Conservation (phyloP, 345 rosid genomes). For the Limnanthes douglasii region DNA sequence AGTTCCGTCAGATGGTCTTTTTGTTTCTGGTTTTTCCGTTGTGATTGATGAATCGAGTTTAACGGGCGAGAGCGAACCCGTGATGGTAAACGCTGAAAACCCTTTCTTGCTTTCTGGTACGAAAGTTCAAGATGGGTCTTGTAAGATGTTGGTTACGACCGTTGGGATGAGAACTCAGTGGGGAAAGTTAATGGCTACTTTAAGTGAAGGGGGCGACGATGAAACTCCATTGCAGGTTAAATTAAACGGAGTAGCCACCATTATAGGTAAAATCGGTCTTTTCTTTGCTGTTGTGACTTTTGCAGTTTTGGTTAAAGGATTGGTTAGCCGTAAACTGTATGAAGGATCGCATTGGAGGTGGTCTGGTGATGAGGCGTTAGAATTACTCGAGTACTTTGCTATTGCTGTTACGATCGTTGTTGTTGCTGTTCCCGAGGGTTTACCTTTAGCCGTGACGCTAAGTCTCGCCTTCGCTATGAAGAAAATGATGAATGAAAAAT, state of each 20-base stretch:
- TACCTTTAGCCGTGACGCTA: slow-evolving; percentile 90
- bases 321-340: slow-evolving; percentile 37
- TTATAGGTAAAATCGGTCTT: slow-evolving; percentile 76
- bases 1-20: slow-evolving; percentile 92
- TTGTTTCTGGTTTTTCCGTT: slow-evolving; percentile 75
- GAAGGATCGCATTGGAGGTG: slow-evolving; percentile 38
- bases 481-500: slow-evolving; percentile 97
- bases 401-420: slow-evolving; percentile 91
- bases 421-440: slow-evolving; percentile 95
- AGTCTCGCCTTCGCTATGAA: slow-evolving; percentile 97
- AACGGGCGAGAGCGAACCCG: slow-evolving; percentile 91
- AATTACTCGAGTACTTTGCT: slow-evolving; percentile 71
- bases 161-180: slow-evolving; percentile 98
- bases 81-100: slow-evolving; percentile 39
- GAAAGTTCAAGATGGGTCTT: slow-evolving; percentile 82
- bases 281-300: slow-evolving; percentile 76
- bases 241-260: slow-evolving; percentile 84
- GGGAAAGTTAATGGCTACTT: slow-evolving; percentile 93
- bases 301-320: slow-evolving; percentile 69
- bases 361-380: slow-evolving; percentile 71
- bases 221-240: slow-evolving; percentile 95
- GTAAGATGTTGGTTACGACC: slow-evolving; percentile 79
- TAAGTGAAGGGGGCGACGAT: slow-evolving; percentile 90
- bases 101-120: slow-evolving; percentile 91
- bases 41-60: slow-evolving; percentile 77